Conservation (phyloP, 305 asterid species). For the Fraxinus sp. region DNA sequence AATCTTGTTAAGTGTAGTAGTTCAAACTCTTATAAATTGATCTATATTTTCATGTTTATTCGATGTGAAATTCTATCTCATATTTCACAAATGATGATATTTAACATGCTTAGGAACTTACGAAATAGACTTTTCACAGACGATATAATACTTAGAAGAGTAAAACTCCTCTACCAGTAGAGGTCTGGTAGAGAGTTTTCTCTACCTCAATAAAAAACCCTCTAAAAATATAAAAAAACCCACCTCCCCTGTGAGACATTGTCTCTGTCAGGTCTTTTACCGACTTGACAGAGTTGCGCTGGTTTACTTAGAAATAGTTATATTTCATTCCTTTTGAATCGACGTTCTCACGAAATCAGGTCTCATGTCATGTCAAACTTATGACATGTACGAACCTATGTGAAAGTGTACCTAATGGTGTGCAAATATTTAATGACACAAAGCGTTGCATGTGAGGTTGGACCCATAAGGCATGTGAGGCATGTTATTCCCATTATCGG, state of each 20-base stretch:
- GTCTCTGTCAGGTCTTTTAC: too few species aligned
- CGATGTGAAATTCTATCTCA: too few species aligned
- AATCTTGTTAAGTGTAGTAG: too few species aligned
- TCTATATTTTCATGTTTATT: too few species aligned
- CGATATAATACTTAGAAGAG: background rate
- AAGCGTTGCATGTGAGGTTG: constrained; percentile 16
- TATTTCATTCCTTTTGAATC: background rate
- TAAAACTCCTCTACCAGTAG: too few species aligned
- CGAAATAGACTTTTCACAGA: too few species aligned
- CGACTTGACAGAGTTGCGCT: too few species aligned
- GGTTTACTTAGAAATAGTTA: background rate
- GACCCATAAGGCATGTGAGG: constrained; percentile 13
- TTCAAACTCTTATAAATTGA: too few species aligned
- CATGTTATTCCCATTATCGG: background rate
- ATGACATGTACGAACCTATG: background rate
- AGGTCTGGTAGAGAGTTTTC: too few species aligned
- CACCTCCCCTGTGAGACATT: too few species aligned
- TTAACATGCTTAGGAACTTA: background rate
- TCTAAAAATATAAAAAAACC: too few species aligned
- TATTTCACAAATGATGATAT: background rate
- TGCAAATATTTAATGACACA: background rate
- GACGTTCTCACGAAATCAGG: background rate
- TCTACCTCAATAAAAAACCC: too few species aligned
- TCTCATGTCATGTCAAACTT: background rate
- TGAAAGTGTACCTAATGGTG: background rate